These are phyloP conservation scores for Colletotrichum euphorbiae DNA, from an alignment of 2,329 filamentous ascomycete genomes.

Conservation along the genomic window DNA sequence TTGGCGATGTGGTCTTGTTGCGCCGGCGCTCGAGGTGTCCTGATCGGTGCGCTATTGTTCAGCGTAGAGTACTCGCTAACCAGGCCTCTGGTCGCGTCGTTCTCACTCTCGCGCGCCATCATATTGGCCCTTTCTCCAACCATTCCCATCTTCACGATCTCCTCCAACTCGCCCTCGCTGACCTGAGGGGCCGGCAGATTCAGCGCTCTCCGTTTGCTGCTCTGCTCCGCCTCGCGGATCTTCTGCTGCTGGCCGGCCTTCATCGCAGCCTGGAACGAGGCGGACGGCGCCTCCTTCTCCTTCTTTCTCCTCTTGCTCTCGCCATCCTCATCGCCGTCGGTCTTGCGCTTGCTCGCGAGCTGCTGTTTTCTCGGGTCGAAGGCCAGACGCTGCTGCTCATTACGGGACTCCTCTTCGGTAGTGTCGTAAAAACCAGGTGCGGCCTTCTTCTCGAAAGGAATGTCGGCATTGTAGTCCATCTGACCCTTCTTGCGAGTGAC, in stretches of 20 bases:
- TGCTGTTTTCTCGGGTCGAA: slow-evolving; percentile 96
- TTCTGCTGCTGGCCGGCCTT: slow-evolving; percentile 96
- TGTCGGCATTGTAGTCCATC: slow-evolving; percentile 99
- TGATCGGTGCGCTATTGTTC: slow-evolving; percentile 85
- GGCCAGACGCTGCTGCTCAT: slow-evolving; percentile 84
- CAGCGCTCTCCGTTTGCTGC: slow-evolving; percentile 89
- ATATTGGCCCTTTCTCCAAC: slow-evolving; percentile 86
- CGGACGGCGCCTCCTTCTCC: slow-evolving; percentile 83
- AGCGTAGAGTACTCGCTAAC: slow-evolving; percentile 88
- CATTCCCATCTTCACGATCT: slow-evolving; percentile 99
- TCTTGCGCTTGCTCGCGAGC: slow-evolving; percentile 91
- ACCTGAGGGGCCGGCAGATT: slow-evolving; percentile 91
- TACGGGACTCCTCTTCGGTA: slow-evolving; percentile 79
- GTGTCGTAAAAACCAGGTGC: slow-evolving; percentile 95
- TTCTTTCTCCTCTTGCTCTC: slow-evolving; percentile 86
- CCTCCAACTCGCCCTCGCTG: slow-evolving; percentile 90
- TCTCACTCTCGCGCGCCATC: slow-evolving; percentile 82
- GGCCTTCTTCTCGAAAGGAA: slow-evolving; percentile 95
- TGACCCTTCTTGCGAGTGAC: slow-evolving; percentile 91
- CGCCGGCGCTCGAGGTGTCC: slow-evolving; percentile 89
- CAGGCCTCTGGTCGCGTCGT: slow-evolving; percentile 85
- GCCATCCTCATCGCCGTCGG: slow-evolving; percentile 85
- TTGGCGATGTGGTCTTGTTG: slow-evolving; percentile 97
- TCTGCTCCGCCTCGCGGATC: slow-evolving; percentile 95
- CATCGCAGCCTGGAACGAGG: slow-evolving; percentile 85